Evolutionary conservation across 73 alveolate genomes (phyloP), one percentile per base, ranked within the genome.

Genomic region (Symbiodinium natans): DNA sequence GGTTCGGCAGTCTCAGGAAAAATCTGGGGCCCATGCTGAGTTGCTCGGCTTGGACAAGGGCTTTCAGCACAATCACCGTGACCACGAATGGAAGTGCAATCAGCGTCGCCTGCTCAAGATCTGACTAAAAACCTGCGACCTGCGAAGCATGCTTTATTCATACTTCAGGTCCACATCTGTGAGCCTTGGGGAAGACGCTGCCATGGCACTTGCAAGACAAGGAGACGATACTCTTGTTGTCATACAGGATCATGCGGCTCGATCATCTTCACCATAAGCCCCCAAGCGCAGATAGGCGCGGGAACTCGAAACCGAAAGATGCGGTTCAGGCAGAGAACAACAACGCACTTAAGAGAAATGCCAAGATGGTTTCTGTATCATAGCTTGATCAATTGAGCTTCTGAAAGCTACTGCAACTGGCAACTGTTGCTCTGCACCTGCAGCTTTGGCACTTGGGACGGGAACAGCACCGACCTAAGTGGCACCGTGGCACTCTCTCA

Each of bases 381-480:
- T n/a, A n/a, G n/a, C n/a, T n/a, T n/a, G n/a, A n/a, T n/a, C n/a
- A n/a, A n/a, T n/a, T n/a, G n/a, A n/a, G n/a, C n/a, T n/a, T n/a
- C n/a, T n/a, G n/a, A n/a, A n/a, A n/a, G n/a, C n/a, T n/a, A n/a
- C n/a, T n/a, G n/a, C n/a, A n/a, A n/a, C n/a, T n/a, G n/a, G n/a
- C n/a, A n/a, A 6, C 13, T 46, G 15, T 27, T 39, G 59, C 83
- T 17, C 39, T 9, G 52, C 38, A 80, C 97, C 97, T 90, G 97
- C 39, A 90, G 38, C 97, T 90, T 90, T 0, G 97, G 97, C 31
- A 90, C 97, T 71, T 90, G 97, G 34, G 97, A 90, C 29, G 97
- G 97, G 52, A 90, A 90, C 43, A 90, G 97, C 80, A 90, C 97
- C 75, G 97, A 90, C 97, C 77, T 63, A 0, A n/a, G n/a, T n/a